Conservation (phyloP, 805 yeast genomes). For the Pichia heedii region DNA sequence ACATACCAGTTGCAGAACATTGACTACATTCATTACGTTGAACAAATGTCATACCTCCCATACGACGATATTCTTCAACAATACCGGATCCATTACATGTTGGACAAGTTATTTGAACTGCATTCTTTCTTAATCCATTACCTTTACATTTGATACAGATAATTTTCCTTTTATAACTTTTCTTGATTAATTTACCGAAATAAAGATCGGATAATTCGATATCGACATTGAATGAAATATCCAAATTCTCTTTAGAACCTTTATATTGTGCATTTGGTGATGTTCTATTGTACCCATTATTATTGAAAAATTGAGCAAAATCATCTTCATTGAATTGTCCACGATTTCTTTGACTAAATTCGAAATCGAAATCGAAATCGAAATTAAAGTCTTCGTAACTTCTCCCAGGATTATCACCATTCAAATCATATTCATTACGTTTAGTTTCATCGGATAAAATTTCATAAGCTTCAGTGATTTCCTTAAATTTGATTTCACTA, state of each 20-base stretch:
- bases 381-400: constrained; percentile 21
- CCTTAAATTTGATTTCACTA: constrained; percentile 76
- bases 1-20: constrained; percentile 66
- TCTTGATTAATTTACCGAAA: constrained; percentile 72
- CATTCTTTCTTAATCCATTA: constrained; percentile 57
- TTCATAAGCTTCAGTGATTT: constrained; percentile 80
- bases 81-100: constrained; percentile 68
- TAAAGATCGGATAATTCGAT: constrained; percentile 64
- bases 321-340: constrained; percentile 45
- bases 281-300: constrained; percentile 25
- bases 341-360: constrained; percentile 17
- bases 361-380: constrained; percentile 24
- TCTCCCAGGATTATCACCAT: constrained; percentile 7
- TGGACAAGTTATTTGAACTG: constrained; percentile 47
- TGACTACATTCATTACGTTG: constrained; percentile 50
- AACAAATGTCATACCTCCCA: constrained; percentile 67
- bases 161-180: constrained; percentile 61
- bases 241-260: constrained; percentile 40
- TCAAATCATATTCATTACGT: constrained; percentile 48
- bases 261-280: neutral
- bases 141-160: constrained; percentile 72
- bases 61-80: constrained; percentile 50
- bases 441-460: constrained; percentile 60
- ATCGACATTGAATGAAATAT: constrained; percentile 31
- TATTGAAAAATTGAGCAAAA: constrained; percentile 11